These are phyloP conservation scores for Chiua virens DNA, from an alignment of 768 basidiomycete species.

Conservation along the genomic window DNA sequence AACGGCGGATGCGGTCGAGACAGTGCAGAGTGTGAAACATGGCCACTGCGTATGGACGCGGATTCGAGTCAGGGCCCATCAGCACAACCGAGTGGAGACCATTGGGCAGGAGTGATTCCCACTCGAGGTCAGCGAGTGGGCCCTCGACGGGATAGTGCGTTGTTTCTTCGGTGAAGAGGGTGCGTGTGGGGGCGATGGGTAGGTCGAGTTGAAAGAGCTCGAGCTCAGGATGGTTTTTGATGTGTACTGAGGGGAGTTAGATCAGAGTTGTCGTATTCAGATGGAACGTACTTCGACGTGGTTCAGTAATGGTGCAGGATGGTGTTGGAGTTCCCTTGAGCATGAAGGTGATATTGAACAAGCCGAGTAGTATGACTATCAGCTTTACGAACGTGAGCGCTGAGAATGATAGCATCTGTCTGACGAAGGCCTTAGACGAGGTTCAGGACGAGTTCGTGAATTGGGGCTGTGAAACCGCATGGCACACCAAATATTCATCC, in stretches of 20 bases:
- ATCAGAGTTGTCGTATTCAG: too few species aligned
- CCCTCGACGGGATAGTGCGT: slow-evolving; percentile 24
- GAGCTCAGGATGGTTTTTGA: slow-evolving; percentile 7
- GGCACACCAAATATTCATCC: too few species aligned
- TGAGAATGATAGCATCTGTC: not conserved
- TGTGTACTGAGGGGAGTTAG: slow-evolving; percentile 6
- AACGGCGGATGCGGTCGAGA: slow-evolving; percentile 36
- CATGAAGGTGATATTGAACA: slow-evolving; percentile 15
- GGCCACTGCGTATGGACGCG: slow-evolving; percentile 33
- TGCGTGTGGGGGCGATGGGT: not conserved
- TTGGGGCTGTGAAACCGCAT: too few species aligned
- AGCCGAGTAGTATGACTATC: slow-evolving; percentile 16
- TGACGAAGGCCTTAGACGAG: too few species aligned
- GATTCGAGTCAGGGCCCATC: slow-evolving; percentile 5
- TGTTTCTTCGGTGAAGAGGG: slow-evolving; percentile 25
- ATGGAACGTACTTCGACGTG: slow-evolving; percentile 15
- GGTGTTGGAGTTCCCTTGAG: not conserved
- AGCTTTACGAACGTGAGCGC: slow-evolving; percentile 23
- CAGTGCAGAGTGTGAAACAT: slow-evolving; percentile 44
- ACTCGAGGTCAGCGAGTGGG: slow-evolving; percentile 23
- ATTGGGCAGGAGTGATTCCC: slow-evolving; percentile 23
- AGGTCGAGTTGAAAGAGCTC: slow-evolving; percentile 17
- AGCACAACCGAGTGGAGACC: slow-evolving; percentile 19
- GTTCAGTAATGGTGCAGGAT: not conserved
- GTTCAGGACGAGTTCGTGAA: too few species aligned